These are phyloP conservation scores for Picochlorum sp. DNA, from an alignment of 139 green algal genomes.

Conservation along the genomic window DNA sequence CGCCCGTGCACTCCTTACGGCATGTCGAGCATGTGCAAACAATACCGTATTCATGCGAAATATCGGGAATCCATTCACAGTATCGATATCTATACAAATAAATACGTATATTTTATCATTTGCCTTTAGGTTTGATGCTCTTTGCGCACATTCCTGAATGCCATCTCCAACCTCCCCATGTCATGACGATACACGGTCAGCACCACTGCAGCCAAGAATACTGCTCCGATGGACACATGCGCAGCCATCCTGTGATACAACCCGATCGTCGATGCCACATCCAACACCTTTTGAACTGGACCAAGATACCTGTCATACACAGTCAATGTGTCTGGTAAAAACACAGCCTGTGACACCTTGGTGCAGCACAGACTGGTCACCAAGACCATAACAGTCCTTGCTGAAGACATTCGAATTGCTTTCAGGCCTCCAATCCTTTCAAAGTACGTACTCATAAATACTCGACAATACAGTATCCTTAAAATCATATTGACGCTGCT, in stretches of 20 bases:
- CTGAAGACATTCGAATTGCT: background rate
- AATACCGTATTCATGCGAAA: no score
- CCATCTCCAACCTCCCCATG: no score
- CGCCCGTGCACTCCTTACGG: no score
- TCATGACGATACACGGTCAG: background rate
- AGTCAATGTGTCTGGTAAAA: slow-evolving; percentile 4
- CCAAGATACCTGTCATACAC: background rate
- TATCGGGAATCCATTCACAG: no score
- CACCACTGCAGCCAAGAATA: slow-evolving; percentile 20
- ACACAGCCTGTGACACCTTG: background rate
- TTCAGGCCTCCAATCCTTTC: background rate
- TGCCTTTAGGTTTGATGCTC: no score
- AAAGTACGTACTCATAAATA: slow-evolving; percentile 31
- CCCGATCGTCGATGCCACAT: background rate
- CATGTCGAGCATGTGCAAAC: no score
- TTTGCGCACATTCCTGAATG: no score
- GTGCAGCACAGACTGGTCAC: background rate
- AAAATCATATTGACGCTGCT: slow-evolving; percentile 61
- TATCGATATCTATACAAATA: no score
- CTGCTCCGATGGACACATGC: slow-evolving; percentile 36
- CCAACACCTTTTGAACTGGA: background rate
- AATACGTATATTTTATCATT: no score
- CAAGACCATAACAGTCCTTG: background rate
- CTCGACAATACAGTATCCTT: slow-evolving; percentile 58
- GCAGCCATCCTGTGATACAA: background rate